A percentile compares a stretch with the other conserved stretches of the same genome.
Evolutionary conservation across 768 basidiomycete genomes (phyloP).

Genomic region (Russula earlei): DNA sequence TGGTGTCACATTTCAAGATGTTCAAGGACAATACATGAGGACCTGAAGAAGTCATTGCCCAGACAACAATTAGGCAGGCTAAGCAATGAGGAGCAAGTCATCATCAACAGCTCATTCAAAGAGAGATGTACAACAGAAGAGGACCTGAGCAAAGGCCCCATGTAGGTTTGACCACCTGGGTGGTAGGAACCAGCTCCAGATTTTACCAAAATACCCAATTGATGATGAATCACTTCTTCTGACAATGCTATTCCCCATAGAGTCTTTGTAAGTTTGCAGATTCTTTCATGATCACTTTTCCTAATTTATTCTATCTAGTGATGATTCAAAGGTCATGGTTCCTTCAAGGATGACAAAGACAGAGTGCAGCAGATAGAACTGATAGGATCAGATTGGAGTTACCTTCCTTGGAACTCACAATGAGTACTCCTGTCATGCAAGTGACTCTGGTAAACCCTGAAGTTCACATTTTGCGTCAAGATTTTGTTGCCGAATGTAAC

Average conservation of each 20-base stretch:
- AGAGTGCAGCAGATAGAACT: no score
- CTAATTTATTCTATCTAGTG: background rate
- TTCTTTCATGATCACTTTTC: background rate
- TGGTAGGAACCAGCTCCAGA: slow-evolving; percentile 5
- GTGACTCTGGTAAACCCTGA: no score
- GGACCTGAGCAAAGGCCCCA: background rate
- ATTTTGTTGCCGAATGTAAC: no score
- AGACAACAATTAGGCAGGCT: background rate
- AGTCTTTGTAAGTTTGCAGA: background rate
- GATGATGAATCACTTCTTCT: background rate
- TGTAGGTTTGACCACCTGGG: background rate
- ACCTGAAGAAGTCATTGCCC: background rate
- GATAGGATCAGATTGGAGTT: no score
- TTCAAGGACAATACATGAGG: background rate
- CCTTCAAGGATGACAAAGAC: background rate
- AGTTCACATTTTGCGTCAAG: no score
- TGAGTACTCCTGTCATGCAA: no score
- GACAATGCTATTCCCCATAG: no score
- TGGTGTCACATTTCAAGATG: slow-evolving; percentile 1
- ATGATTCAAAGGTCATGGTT: background rate
- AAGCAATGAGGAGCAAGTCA: background rate
- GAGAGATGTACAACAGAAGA: background rate
- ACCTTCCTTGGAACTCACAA: no score
- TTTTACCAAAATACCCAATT: background rate
- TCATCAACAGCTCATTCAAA: background rate